Percentiles rank a stretch among this genome's conserved stretches.
These are phyloP conservation scores for Globisporangium megalacanthum DNA, from an alignment of 352 stramenopile genomes.

Conservation along the genomic window DNA sequence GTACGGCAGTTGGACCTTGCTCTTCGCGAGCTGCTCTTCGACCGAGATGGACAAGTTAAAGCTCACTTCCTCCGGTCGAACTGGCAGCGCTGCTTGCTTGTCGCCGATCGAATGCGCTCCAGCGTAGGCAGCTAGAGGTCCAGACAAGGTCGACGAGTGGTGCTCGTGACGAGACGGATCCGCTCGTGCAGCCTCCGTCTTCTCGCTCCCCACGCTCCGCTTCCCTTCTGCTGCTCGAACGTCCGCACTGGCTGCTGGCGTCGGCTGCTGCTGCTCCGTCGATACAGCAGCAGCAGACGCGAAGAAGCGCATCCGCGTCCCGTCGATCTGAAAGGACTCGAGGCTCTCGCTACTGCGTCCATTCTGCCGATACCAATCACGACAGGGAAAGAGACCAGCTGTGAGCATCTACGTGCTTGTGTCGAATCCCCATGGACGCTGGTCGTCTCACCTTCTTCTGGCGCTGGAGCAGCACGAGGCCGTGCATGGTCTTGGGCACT, in stretches of 20 bases:
- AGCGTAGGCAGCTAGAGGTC: too few relatives aligned
- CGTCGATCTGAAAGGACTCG: slow-evolving; percentile 50
- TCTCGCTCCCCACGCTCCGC: not conserved
- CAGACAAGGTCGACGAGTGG: not conserved
- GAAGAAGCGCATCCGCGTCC: slow-evolving; percentile 24
- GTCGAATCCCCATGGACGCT: too few relatives aligned
- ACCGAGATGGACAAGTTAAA: slow-evolving; percentile 69
- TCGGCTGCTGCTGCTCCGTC: slow-evolving; percentile 1
- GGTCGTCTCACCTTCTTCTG: slow-evolving; percentile 52
- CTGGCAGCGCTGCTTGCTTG: slow-evolving; percentile 30
- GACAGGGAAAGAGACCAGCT: slow-evolving; percentile 1
- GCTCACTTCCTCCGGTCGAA: slow-evolving; percentile 50
- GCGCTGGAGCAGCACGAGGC: slow-evolving; percentile 47
- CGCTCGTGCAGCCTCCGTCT: not conserved
- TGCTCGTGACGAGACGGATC: not conserved
- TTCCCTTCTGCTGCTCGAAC: too few relatives aligned
- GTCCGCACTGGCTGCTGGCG: not conserved
- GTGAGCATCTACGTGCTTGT: not conserved
- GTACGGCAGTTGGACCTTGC: slow-evolving; percentile 62
- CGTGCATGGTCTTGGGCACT: slow-evolving; percentile 56
- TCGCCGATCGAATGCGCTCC: not conserved
- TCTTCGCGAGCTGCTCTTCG: slow-evolving; percentile 52
- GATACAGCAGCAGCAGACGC: not conserved
- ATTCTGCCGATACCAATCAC: slow-evolving; percentile 28
- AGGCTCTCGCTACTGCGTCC: slow-evolving; percentile 53